Base-by-base conservation (phyloP, 2,329 filamentous ascomycete species). In the Hypoxylon sp. region DNA sequence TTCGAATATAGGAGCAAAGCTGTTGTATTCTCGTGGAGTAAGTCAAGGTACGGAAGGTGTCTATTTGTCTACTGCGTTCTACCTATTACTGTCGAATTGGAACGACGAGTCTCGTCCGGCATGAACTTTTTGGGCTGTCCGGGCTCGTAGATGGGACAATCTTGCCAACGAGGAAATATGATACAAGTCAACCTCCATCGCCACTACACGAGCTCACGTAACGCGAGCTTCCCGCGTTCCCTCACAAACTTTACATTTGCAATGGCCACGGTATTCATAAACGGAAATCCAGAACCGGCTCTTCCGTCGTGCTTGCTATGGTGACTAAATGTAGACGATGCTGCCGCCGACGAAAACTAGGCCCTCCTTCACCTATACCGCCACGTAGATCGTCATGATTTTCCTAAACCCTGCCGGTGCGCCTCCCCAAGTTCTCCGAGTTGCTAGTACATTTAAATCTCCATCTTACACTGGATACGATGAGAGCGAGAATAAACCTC, bases 351-450 rank as follows among this genome's bases (percentile, higher is more conserved):
- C 32, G 24, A 53, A 11, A 24, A 50, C 36, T 38, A 16, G 14
- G 18, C 18, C 33, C 7, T 45, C 24, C 51, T 33, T n/a, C 36
- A 26, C 28, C 57, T 55, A 36, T 18, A 57, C 65, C 46, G 52
- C 36, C 46, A 44, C 48, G 40, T 56, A 68, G 24, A 63, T 54
- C 55, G 38, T 52, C 53, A 49, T 54, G 24, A 60, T 48, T 65
- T 63, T 56, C 58, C 66, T 50, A 53, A 63, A 57, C 56, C 60
- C 42, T 54, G 22, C 66, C 66, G n/a, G 26, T 64, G 51, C 50
- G 56, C 51, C 50, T 64, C 54, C 36, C 36, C 36, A 20, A 40
- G 36, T 40, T 40, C 16, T 8, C 61, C 57, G 42, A 55, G 12
- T 61, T 63, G 53, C 52, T 38, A 62, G 61, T 65, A 63, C 61